Conservation (phyloP, 257 asterid genomes). For the Capsicum chinense region DNA sequence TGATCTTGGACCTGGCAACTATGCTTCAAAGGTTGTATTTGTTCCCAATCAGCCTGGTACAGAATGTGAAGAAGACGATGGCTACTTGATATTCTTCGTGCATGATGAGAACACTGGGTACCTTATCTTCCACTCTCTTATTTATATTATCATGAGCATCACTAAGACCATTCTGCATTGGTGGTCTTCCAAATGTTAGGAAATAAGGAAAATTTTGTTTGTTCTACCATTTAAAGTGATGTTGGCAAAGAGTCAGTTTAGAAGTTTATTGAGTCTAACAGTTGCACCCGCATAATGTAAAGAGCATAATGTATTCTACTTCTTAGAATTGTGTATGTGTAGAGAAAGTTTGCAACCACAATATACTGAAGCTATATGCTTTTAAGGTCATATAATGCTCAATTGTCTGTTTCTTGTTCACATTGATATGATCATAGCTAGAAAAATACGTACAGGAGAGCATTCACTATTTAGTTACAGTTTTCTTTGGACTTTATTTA, state of each 20-base stretch:
- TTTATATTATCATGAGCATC: background rate
- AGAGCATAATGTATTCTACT: background rate
- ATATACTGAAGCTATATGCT: background rate
- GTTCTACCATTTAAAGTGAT: background rate
- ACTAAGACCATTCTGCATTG: background rate
- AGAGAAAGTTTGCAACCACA: background rate
- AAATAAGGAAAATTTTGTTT: background rate
- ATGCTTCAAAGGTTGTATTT: conserved; percentile 38
- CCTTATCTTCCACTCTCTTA: conserved; percentile 20
- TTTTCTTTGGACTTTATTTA: background rate
- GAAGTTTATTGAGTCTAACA: background rate
- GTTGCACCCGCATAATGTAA: background rate
- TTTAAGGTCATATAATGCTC: too few relatives aligned
- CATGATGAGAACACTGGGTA: conserved; percentile 92
- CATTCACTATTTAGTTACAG: background rate
- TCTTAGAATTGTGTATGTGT: background rate
- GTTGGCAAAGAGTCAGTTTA: background rate
- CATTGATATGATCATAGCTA: too few relatives aligned
- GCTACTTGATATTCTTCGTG: conserved; percentile 88
- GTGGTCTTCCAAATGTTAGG: background rate
- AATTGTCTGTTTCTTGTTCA: too few relatives aligned
- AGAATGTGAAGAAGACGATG: conserved; percentile 86
- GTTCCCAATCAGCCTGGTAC: conserved; percentile 76
- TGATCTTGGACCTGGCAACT: conserved; percentile 84
- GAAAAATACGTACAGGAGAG: too few relatives aligned